phyloP scores from a whole-genome alignment of 805 yeast genomes.

The Ogataea siamensis region DNA sequence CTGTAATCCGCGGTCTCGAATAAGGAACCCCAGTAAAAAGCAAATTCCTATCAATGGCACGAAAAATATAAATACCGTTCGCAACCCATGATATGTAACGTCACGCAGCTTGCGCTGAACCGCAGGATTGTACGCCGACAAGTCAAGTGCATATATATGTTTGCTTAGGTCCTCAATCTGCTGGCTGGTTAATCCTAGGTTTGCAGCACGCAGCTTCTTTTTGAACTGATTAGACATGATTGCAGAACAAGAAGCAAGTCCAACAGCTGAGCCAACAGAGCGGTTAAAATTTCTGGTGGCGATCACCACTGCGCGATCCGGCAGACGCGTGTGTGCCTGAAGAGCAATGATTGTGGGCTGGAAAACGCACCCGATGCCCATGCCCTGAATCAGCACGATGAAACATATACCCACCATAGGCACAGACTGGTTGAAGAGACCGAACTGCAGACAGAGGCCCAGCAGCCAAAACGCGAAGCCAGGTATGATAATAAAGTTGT shows the following conservation, averaged over 20 bases:
- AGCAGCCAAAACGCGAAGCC: constrained; percentile 45
- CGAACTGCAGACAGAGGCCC: constrained; percentile 40
- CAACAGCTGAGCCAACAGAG: constrained; percentile 62
- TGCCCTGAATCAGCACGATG: constrained; percentile 37
- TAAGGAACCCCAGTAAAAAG: constrained; percentile 32
- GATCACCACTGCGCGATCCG: constrained; percentile 58
- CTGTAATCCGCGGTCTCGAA: constrained; percentile 40
- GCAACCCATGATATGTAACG: constrained; percentile 34
- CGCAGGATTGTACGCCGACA: constrained; percentile 22
- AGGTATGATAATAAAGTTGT: constrained; percentile 37
- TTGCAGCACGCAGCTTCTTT: constrained; percentile 10
- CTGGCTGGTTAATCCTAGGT: constrained; percentile 12
- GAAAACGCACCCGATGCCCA: constrained; percentile 49
- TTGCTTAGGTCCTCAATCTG: constrained; percentile 25
- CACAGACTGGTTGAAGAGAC: constrained; percentile 30
- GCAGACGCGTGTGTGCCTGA: constrained; percentile 48
- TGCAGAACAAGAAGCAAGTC: constrained; percentile 44
- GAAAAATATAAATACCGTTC: constrained; percentile 34
- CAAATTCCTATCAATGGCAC: constrained; percentile 39
- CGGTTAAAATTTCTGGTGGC: constrained; percentile 55
- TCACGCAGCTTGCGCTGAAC: constrained; percentile 25
- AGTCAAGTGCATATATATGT: constrained; percentile 34
- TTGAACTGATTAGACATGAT: constrained; percentile 30
- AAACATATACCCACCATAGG: constrained; percentile 38
- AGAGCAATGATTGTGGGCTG: constrained; percentile 57